These are phyloP conservation scores for Neurospora sp. DNA, from an alignment of 495 filamentous ascomycete genomes.

Conservation along the genomic window DNA sequence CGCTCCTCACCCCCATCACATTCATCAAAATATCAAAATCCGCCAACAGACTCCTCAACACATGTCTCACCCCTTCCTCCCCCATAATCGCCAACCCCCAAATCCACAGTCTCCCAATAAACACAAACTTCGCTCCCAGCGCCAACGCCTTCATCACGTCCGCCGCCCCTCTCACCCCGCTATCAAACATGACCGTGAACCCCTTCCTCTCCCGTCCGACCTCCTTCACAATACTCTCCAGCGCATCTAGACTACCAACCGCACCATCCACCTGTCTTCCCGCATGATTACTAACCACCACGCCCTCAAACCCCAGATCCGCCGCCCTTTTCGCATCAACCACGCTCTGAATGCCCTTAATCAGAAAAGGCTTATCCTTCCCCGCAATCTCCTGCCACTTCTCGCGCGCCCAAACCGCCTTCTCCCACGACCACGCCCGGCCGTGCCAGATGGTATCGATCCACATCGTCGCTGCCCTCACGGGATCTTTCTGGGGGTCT, in stretches of 20 bases:
- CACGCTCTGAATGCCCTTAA: conserved; percentile 32
- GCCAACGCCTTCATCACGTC: conserved; percentile 44
- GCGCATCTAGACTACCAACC: conserved; percentile 30
- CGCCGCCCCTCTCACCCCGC: conserved; percentile 36
- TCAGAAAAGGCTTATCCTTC: conserved; percentile 44
- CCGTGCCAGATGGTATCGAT: conserved; percentile 39
- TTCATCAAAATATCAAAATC: conserved; percentile 54
- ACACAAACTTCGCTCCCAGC: conserved; percentile 42
- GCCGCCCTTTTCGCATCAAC: conserved; percentile 26
- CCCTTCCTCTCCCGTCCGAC: conserved; percentile 30
- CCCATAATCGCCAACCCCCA: conserved; percentile 44
- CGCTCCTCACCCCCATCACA: conserved; percentile 42
- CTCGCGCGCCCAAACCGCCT: conserved; percentile 43
- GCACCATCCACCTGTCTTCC: conserved; percentile 39
- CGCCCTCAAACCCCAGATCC: conserved; percentile 23
- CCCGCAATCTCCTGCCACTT: conserved; percentile 31
- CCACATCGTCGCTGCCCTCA: conserved; percentile 33
- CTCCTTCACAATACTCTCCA: conserved; percentile 38
- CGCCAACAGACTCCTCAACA: conserved; percentile 46
- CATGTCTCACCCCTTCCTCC: conserved; percentile 46
- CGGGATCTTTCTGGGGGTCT: conserved; percentile 14
- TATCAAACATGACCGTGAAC: conserved; percentile 39
- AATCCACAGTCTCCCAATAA: conserved; percentile 41
- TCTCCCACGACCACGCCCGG: conserved; percentile 46
- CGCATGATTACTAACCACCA: conserved; percentile 32